Base-by-base conservation (phyloP, 2,329 filamentous ascomycete species). In the Cladosporium halotolerans region DNA sequence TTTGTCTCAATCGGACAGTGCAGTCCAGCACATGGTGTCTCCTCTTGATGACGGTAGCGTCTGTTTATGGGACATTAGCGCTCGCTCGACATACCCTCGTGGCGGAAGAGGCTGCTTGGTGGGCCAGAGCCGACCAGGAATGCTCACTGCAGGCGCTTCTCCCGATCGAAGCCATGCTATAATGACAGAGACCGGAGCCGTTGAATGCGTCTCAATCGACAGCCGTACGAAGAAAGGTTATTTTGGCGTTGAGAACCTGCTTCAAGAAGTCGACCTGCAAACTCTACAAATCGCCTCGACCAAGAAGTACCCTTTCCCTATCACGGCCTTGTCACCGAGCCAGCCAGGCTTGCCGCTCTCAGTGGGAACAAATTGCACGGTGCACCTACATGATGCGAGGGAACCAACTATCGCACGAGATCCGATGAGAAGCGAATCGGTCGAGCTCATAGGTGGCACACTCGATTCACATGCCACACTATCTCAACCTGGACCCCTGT, bases 31-130 rank as follows among this genome's bases (percentile, higher is more conserved):
- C 51, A 83, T 88, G 0, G 78, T 95, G 13, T 85, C 86, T 0
- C 89, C 90, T 2, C 74, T 96, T 7, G 89, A 95, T 54, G 88
- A 96, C 65, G 90, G 90, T 0, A 89, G 88, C 48, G 79, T 96
- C n/a, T 88, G 85, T 61, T 71, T 96, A 6, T 96, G 90, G 90
- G 87, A 95, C 40, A 44, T 67, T 7, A 60, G 57, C 10, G 52
- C 59, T 5, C 54, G 60, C n/a, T 57, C 63, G 10, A 61, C 62
- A 8, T 34, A 18, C 19, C 18, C 32, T 2, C 39, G 44, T 36
- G 58, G 56, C 18, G 60, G 60, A 13, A 57, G 59, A 9, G 86
- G 88, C 2, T 79, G 76, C 2, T 80, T 93, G 32, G 60, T 88
- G 9, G 82, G 80, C 1, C 79, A 79, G 57, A 93, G 86, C 68